phyloP scores from a whole-genome alignment of 805 yeast genomes.

The Metschnikowia sp. region DNA sequence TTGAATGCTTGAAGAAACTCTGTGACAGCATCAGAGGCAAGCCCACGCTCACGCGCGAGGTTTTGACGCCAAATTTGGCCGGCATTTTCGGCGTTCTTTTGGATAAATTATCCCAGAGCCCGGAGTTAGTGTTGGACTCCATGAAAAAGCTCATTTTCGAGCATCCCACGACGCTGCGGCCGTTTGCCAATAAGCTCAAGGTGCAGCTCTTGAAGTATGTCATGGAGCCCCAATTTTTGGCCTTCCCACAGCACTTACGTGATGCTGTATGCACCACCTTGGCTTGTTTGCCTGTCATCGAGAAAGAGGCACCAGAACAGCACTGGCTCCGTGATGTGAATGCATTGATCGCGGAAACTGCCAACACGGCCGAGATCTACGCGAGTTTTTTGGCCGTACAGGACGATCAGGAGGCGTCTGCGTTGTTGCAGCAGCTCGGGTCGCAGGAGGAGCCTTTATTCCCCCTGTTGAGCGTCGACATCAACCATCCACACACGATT shows the following conservation, averaged over 20 bases:
- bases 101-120: constrained; percentile 30
- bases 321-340: constrained; percentile 46
- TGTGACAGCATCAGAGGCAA: constrained; percentile 64
- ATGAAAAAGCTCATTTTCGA: constrained; percentile 42
- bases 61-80: constrained; percentile 75
- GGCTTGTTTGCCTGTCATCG: constrained; percentile 57
- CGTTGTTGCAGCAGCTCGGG: constrained; percentile 35
- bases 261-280: constrained; percentile 44
- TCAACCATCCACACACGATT: constrained; percentile 52
- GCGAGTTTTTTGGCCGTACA: constrained; percentile 54
- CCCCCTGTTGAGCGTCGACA: constrained; percentile 53
- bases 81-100: constrained; percentile 54
- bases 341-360: constrained; percentile 49
- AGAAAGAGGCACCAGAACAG: constrained; percentile 46
- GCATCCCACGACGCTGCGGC: constrained; percentile 80
- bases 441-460: constrained; percentile 27
- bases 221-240: constrained; percentile 32
- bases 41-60: constrained; percentile 79
- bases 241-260: constrained; percentile 40
- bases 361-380: constrained; percentile 54
- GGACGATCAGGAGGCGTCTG: constrained; percentile 50
- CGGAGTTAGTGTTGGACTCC: constrained; percentile 33
- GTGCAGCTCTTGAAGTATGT: constrained; percentile 36
- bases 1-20: constrained; percentile 40
- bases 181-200: constrained; percentile 64